Evolutionary conservation across 306 rosid species (phyloP), one percentile per base, ranked within the genome.

Genomic region (Vicia sativa): DNA sequence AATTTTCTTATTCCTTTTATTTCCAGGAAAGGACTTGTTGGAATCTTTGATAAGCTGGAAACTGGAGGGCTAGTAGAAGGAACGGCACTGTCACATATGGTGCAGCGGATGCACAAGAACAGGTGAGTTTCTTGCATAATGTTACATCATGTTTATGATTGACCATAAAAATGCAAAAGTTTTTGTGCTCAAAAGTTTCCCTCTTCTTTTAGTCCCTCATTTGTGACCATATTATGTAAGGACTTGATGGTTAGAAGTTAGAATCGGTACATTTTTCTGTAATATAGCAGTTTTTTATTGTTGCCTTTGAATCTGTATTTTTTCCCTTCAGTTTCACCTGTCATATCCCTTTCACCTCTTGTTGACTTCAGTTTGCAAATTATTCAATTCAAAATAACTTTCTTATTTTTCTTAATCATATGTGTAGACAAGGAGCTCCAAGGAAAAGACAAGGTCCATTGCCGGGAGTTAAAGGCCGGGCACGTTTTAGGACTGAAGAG

Each of bases 341-440:
- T 55, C 25, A 37, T 39, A 18, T 65, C 39, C 62, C 39, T 42
- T 41, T 21, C 56, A 25, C 25, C 48, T 59, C 38, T 14, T 7
- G 9, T 58, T 76, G 76, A 56, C 55, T 19, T 76, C 70, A 63
- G 66, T 72, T 62, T 63, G 31, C 26, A 12, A 31, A 54, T 68
- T 39, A 46, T 34, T 5, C 43, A 49, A 61, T 25, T 70, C 43
- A 26, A 42, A 66, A 68, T 16, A 62, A 54, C 59, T 67, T 69
- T 42, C 62, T 28, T 57, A 61, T 50, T 59, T 72, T 66, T 54
- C 71, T 62, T 59, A 55, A 65, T 68, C 26, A 19, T 21, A 21
- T 55, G 42, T 75, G 60, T 71, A 91, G 97, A 81, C 88, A 85
- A 74, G 97, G 97, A 58, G 89, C 88, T 79, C 97, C 96, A 45